Percentiles rank a stretch among this genome's conserved stretches.
These are phyloP conservation scores for Rutidosis leptorrhynchoides DNA, from an alignment of 129 eudicot genomes.

Conservation along the genomic window DNA sequence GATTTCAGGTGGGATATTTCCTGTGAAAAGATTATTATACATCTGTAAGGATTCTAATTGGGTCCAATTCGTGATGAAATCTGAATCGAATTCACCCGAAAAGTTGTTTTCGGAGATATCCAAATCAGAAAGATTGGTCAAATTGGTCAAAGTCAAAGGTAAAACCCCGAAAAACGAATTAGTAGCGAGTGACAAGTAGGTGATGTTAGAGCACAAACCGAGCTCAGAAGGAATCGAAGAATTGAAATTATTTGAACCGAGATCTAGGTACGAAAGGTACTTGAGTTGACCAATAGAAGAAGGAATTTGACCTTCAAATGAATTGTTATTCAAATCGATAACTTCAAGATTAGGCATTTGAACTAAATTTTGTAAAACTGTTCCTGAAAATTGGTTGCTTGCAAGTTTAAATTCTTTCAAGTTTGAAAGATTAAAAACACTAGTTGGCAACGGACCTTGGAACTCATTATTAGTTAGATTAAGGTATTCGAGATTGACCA, in stretches of 20 bases:
- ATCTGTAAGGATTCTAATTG: slow-evolving; percentile 48
- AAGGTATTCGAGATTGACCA: slow-evolving; percentile 56
- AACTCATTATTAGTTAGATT: slow-evolving; percentile 53
- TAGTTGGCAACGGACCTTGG: slow-evolving; percentile 45
- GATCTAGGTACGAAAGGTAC: slow-evolving; percentile 46
- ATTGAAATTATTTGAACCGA: slow-evolving; percentile 40
- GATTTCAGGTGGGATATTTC: slow-evolving; percentile 54
- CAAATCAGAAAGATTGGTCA: slow-evolving; percentile 43
- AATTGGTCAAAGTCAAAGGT: slow-evolving; percentile 55
- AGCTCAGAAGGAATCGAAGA: slow-evolving; percentile 65
- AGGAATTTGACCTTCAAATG: slow-evolving; percentile 54
- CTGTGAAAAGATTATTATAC: slow-evolving; percentile 53
- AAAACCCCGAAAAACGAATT: slow-evolving; percentile 55
- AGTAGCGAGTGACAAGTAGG: slow-evolving; percentile 47
- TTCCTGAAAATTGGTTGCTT: slow-evolving; percentile 45
- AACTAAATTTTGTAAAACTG: slow-evolving; percentile 41
- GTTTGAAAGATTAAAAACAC: slow-evolving; percentile 39
- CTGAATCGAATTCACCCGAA: slow-evolving; percentile 56
- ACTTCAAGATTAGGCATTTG: slow-evolving; percentile 42
- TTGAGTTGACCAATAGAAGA: slow-evolving; percentile 60
- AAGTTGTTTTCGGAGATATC: slow-evolving; percentile 57
- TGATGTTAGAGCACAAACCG: slow-evolving; percentile 55
- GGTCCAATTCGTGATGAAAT: slow-evolving; percentile 57
- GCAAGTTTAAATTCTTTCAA: slow-evolving; percentile 45
- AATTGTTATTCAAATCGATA: slow-evolving; percentile 41